Evolutionary conservation across 768 basidiomycete species (phyloP), one percentile per base, ranked within the genome.

Genomic region (Hysterangium stoloniferum): DNA sequence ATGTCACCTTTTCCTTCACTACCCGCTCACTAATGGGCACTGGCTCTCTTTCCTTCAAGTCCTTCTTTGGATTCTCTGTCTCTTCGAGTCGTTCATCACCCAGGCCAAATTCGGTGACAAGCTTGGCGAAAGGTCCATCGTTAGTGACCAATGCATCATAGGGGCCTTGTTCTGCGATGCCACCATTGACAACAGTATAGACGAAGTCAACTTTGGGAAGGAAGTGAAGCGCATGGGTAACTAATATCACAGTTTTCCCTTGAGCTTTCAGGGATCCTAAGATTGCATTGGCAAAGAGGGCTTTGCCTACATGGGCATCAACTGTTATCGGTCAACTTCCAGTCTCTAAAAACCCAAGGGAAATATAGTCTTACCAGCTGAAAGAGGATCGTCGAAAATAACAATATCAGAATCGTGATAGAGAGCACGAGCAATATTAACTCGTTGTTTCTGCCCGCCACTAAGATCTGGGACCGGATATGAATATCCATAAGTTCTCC

Each of bases 281-380:
- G 57, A 86, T 80, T 15, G 80, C 83, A 47, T 78, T 73, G 36
- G 78, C 69, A 61, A 88, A 86, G 1, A 88, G 69, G 8, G 77
- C 69, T 57, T 78, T 77, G 1, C 82, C 84, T 44, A 88, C 85
- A 57, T 88, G 84, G 1, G 84, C 82, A 58, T 86, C 84, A 45
- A 86, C 80, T 79, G 40, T 31, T 54, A 31, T 59, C 55, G 32
- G 58, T 52, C 11, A 41, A 41, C 22, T 8, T 9, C 22, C 17
- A 34, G 33, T 17, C 9, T 34, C 33, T 34, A 17, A 9, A 34
- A 34, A 48, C 3, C 37, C 46, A 29, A 34, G 45, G 20, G 4
- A 20, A 20, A 34, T 29, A n/a, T 36, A 33, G 11, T n/a, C 67
- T 37, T 52, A 77, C 77, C 79, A 15, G 81, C 81, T 45, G 79